Evolutionary conservation across 768 basidiomycete genomes (phyloP).

Genomic region (Bullera alba): DNA sequence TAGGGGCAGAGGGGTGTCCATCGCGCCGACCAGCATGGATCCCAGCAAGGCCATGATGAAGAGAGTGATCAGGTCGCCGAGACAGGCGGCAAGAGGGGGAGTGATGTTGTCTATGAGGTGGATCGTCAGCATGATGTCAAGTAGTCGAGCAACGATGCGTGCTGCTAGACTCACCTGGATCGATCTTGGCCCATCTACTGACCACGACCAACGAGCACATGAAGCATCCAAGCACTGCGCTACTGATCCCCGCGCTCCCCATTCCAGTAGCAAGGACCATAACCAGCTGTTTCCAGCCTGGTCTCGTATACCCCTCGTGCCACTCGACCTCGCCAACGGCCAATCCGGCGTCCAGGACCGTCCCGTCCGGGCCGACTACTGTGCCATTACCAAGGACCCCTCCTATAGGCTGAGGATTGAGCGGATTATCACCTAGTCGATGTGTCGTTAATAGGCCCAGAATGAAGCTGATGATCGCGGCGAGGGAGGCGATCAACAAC

Average conservation of each 20-base stretch:
- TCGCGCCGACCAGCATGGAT: conserved; percentile 59
- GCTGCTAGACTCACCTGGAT: conserved; percentile 62
- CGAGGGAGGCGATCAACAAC: conserved; percentile 76
- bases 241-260: conserved; percentile 70
- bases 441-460: conserved; percentile 54
- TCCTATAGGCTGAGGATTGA: conserved; percentile 1
- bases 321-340: conserved; percentile 30
- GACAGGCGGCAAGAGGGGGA: conserved; percentile 82
- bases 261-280: conserved; percentile 53
- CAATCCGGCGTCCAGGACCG: conserved; percentile 19
- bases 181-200: conserved; percentile 65
- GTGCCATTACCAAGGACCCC: conserved; percentile 8
- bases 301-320: conserved; percentile 45
- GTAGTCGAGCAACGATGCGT: neutral
- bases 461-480: conserved; percentile 67
- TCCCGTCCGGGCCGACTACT: conserved; percentile 1
- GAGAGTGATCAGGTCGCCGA: conserved; percentile 88
- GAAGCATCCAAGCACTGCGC: conserved; percentile 77
- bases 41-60: conserved; percentile 61
- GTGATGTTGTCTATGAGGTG: conserved; percentile 87
- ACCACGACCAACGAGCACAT: conserved; percentile 78
- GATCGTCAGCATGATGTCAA: neutral
- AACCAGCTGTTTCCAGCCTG: conserved; percentile 47
- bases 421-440: conserved; percentile 35
- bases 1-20: conserved; percentile 60